Evolutionary conservation across 495 filamentous ascomycete genomes (phyloP).

Genomic region (Pyrenula massariospora): DNA sequence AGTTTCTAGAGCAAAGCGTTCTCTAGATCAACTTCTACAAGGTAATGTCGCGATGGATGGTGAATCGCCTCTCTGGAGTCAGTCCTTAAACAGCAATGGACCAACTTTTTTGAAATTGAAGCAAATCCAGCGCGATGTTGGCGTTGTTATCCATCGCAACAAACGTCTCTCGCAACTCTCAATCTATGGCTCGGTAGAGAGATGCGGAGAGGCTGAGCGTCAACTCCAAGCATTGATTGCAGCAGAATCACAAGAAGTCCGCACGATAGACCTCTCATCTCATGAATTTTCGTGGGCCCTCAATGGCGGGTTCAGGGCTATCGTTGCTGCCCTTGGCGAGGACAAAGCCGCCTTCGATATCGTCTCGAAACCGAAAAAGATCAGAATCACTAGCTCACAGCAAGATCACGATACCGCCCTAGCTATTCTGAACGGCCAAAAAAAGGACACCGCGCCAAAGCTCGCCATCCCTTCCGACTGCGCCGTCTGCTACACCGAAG

Average conservation of each 20-base stretch:
- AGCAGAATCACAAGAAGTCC: constrained; percentile 1
- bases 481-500: constrained; percentile 19
- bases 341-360: constrained; percentile 17
- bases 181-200: too few relatives aligned
- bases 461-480: constrained; percentile 7
- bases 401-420: constrained; percentile 10
- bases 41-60: constrained; percentile 1
- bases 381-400: constrained; percentile 16
- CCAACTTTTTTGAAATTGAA: too few relatives aligned
- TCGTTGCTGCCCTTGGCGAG: constrained; percentile 1
- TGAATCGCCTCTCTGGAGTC: constrained; percentile 3
- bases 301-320: background rate
- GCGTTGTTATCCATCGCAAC: too few relatives aligned
- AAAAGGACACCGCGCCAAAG: background rate
- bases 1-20: constrained; percentile 2
- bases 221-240: background rate
- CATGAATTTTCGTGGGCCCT: constrained; percentile 1
- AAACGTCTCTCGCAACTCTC: too few relatives aligned
- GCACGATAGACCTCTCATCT: constrained; percentile 1
- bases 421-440: constrained; percentile 1
- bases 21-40: constrained; percentile 4
- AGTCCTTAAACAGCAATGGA: too few relatives aligned
- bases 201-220: background rate
- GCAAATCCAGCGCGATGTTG: too few relatives aligned
- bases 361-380: constrained; percentile 17